phyloP scores from a whole-genome alignment of 805 yeast genomes.

The Danielia reshetovae region DNA sequence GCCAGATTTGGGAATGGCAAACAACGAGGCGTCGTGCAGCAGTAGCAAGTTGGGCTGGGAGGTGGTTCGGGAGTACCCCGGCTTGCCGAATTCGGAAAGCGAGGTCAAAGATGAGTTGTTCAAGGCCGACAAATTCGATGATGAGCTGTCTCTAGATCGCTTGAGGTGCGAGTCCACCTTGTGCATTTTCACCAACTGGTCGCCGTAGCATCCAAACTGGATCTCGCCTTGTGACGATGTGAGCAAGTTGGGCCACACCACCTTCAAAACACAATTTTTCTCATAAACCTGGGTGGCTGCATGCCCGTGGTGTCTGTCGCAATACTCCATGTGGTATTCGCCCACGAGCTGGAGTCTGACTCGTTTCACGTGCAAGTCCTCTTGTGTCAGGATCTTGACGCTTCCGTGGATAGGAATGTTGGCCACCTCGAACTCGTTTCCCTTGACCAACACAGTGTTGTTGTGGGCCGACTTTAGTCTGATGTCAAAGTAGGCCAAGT shows the following conservation, averaged over 20 bases:
- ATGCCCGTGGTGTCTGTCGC: constrained; percentile 28
- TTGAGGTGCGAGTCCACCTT: constrained; percentile 15
- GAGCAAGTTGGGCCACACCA: constrained; percentile 48
- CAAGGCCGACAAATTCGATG: constrained; percentile 7
- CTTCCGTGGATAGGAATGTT: constrained; percentile 42
- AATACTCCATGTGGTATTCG: constrained; percentile 39
- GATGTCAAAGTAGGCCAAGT: constrained; percentile 34
- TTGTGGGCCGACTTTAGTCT: constrained; percentile 37
- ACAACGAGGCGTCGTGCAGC: constrained; percentile 14
- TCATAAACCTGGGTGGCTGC: constrained; percentile 34
- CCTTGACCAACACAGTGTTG: constrained; percentile 40
- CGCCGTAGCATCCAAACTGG: constrained; percentile 41
- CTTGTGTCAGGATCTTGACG: constrained; percentile 43
- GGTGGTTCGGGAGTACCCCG: constrained; percentile 25
- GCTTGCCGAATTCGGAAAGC: constrained; percentile 15
- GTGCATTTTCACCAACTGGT: constrained; percentile 20
- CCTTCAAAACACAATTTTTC: constrained; percentile 36
- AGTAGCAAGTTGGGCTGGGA: constrained; percentile 26
- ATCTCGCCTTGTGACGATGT: constrained; percentile 36
- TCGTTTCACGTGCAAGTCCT: constrained; percentile 36
- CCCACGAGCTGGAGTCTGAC: constrained; percentile 41
- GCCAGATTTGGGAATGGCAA: constrained; percentile 32
- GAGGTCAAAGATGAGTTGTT: background rate
- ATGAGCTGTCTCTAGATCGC: constrained; percentile 12
- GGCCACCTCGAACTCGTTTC: constrained; percentile 43